Conservation (phyloP, 2,329 filamentous ascomycete species). For the Aureobasidium subglaciale region DNA sequence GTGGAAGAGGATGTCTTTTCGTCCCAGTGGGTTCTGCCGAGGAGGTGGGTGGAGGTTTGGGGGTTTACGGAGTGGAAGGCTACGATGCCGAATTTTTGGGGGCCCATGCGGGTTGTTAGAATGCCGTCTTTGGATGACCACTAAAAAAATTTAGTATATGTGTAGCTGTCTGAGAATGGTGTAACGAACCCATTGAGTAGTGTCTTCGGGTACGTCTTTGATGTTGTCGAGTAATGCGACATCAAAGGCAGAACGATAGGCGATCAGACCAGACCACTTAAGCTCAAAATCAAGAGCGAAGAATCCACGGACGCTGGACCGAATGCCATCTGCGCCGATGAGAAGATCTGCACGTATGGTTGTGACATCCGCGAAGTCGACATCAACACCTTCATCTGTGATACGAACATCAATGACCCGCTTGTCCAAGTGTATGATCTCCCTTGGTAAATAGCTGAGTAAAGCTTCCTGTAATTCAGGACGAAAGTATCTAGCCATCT, state of each 20-base stretch:
- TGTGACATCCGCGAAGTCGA: conserved; percentile 29
- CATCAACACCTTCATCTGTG: conserved; percentile 18
- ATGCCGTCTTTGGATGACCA: conserved; percentile 16
- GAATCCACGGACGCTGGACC: conserved; percentile 26
- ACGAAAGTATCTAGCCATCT: conserved; percentile 31
- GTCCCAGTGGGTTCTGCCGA: background rate
- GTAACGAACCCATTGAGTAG: conserved; percentile 26
- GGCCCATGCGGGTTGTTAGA: conserved; percentile 27
- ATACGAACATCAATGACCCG: conserved; percentile 20
- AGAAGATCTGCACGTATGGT: conserved; percentile 27
- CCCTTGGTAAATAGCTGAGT: conserved; percentile 25
- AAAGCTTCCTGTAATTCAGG: conserved; percentile 32
- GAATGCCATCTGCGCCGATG: conserved; percentile 33
- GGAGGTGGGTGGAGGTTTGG: background rate
- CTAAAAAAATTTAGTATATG: background rate
- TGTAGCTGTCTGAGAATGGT: no score
- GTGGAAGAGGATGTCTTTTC: conserved; percentile 18
- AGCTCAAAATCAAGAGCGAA: conserved; percentile 27
- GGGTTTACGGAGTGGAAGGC: conserved; percentile 14
- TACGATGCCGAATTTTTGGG: conserved; percentile 28
- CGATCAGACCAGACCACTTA: conserved; percentile 33
- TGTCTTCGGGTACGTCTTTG: conserved; percentile 29
- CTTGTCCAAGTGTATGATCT: conserved; percentile 28
- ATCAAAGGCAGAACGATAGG: conserved; percentile 33
- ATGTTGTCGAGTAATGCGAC: conserved; percentile 28